Conservation (phyloP, 2,329 filamentous ascomycete genomes). For the Emergomyces pasteurianus region DNA sequence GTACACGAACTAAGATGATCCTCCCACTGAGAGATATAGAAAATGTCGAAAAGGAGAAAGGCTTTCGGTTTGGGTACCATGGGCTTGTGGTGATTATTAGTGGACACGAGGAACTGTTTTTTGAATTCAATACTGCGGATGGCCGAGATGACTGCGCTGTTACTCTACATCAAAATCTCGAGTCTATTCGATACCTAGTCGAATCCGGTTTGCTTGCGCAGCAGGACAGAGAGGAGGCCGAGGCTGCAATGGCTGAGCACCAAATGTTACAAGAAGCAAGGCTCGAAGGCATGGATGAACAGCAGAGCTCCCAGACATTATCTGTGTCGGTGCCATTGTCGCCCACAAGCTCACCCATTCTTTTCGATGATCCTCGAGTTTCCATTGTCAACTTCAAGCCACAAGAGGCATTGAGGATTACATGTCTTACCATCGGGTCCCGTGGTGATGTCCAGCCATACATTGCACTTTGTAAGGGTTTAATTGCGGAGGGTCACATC, state of each 20-base stretch:
- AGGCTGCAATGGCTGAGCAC: constrained; percentile 68
- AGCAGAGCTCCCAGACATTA: constrained; percentile 16
- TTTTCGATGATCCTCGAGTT: constrained; percentile 80
- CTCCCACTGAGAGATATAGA: constrained; percentile 84
- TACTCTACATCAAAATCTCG: constrained; percentile 64
- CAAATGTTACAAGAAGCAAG: constrained; percentile 68
- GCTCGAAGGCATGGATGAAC: constrained; percentile 29
- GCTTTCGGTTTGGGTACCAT: constrained; percentile 82
- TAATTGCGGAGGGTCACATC: constrained; percentile 76
- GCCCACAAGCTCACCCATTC: constrained; percentile 47
- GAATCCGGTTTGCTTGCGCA: constrained; percentile 57
- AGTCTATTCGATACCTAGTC: constrained; percentile 56
- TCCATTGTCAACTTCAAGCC: constrained; percentile 91
- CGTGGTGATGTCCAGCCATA: constrained; percentile 95
- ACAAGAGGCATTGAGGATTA: constrained; percentile 63
- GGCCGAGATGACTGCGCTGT: constrained; percentile 80
- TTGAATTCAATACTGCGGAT: constrained; percentile 72
- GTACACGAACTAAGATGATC: constrained; percentile 84
- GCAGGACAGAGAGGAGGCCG: constrained; percentile 58
- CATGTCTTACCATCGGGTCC: constrained; percentile 91
- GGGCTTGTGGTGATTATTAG: constrained; percentile 87
- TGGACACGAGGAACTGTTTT: constrained; percentile 91
- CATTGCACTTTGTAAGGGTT: constrained; percentile 85
- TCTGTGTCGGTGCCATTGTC: constrained; percentile 18
- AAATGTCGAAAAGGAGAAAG: constrained; percentile 88